Base-by-base conservation (phyloP, 148 eudicot genomes). In the Heliamphora exappendiculata region DNA sequence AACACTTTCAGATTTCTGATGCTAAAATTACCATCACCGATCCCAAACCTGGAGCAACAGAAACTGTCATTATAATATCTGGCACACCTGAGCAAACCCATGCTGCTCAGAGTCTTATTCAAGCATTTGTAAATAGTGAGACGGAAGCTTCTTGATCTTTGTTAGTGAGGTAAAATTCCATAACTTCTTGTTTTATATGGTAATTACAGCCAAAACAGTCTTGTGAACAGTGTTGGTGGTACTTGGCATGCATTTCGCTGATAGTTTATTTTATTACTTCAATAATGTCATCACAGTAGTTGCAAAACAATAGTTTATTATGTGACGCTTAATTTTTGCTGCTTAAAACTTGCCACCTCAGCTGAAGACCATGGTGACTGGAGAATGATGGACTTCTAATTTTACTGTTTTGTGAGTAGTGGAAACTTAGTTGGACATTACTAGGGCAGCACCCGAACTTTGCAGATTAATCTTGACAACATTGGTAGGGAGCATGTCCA, bases 51-150 rank as follows among this genome's bases (percentile, higher is more conserved):
- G 68, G 68, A 24, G 68, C 42, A 36, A 34, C 13, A 60, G 99
- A 95, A 88, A 92, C 99, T 57, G 74, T 84, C 41, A 88, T 95
- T 50, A 84, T 85, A 70, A 95, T 95, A 73, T 92, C 97, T 13
- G 97, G 99, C 64, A 91, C 51, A 34, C 99, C 99, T 41, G 97
- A 95, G 78, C 94, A 95, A 86, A 86, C 99, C 17, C 87, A 87
- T 86, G 99, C 97, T 28, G 97, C 99, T 31, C 99, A 95, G 72
- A 84, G 88, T 87, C 96, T 95, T 20, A 95, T 92, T 73, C 97
- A 95, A 84, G 97, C 97, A 34, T 95, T 95, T 79, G 96, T 95
- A 41, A 86, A 91, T 57, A 75, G 84, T 33, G 99, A 95, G 85
- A 91, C 84, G 7, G 86, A 91, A 78, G 83, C 86, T 67, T 44